Percentiles rank a stretch among this genome's conserved stretches.
Evolutionary conservation across 257 asterid genomes (phyloP).

Genomic region (Leonotis leonurus): DNA sequence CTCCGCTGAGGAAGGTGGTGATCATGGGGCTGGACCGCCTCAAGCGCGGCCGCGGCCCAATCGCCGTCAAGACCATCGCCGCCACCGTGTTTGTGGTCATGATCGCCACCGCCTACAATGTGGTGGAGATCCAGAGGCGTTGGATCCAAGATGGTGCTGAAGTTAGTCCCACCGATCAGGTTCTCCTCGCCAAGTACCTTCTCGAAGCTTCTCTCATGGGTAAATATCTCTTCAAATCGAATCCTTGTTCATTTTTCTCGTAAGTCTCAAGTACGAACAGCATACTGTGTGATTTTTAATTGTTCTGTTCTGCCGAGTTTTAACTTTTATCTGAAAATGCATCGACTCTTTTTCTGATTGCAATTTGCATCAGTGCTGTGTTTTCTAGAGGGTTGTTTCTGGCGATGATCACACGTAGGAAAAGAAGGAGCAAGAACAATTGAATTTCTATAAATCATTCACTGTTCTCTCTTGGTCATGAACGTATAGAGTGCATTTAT

Average conservation of each 20-base stretch:
- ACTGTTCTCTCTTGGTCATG: not conserved
- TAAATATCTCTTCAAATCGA: constrained; percentile 19
- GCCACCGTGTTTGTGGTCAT: constrained; percentile 51
- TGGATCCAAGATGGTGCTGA: constrained; percentile 61
- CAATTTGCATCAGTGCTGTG: not conserved
- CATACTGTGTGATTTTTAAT: not conserved
- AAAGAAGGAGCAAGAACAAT: not conserved
- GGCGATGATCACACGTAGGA: not conserved
- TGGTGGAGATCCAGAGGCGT: constrained; percentile 43
- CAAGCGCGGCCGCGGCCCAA: constrained; percentile 78
- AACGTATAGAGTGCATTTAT: not conserved
- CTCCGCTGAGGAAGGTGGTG: constrained; percentile 78
- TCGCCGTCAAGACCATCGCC: constrained; percentile 56
- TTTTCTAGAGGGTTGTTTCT: not conserved
- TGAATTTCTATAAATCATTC: not conserved
- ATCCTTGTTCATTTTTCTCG: not conserved
- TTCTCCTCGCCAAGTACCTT: constrained; percentile 51
- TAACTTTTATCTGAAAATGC: constrained; percentile 2
- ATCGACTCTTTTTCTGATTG: not conserved
- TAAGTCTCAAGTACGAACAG: not conserved
- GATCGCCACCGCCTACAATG: constrained; percentile 60
- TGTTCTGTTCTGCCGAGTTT: not conserved
- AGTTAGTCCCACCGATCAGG: constrained; percentile 76
- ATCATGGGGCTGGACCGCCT: constrained; percentile 72
- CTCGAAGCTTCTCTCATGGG: constrained; percentile 96